These are phyloP conservation scores for Xylaria sp. DNA, from an alignment of 2,329 filamentous ascomycete genomes.

Conservation along the genomic window DNA sequence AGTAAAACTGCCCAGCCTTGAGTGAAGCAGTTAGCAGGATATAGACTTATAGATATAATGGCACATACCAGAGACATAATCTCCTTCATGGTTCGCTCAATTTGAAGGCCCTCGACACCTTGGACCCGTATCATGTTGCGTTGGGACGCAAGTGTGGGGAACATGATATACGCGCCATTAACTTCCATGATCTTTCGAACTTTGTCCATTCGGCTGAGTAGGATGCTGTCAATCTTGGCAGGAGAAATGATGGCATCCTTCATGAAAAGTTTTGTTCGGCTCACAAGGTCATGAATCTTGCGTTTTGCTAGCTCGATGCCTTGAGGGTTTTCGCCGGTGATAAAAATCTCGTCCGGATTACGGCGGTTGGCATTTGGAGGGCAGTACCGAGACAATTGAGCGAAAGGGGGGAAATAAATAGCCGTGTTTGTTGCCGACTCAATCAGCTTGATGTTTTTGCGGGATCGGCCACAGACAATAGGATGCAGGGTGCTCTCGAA, in stretches of 20 bases:
- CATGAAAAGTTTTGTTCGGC: conserved; percentile 82
- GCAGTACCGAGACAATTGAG: conserved; percentile 88
- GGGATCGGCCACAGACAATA: conserved; percentile 88
- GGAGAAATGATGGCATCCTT: conserved; percentile 92
- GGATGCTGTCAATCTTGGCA: conserved; percentile 93
- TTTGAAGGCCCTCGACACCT: conserved; percentile 90
- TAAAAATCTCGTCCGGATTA: conserved; percentile 90
- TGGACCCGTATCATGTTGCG: conserved; percentile 88
- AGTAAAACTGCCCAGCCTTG: conserved; percentile 96
- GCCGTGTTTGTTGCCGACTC: conserved; percentile 95
- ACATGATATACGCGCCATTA: conserved; percentile 94
- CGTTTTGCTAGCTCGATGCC: conserved; percentile 89
- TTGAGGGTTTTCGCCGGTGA: conserved; percentile 88
- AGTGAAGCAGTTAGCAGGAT: conserved; percentile 44
- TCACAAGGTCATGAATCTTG: conserved; percentile 86
- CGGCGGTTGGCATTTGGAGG: conserved; percentile 83
- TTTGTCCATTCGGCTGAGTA: conserved; percentile 92
- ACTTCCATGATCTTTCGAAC: conserved; percentile 97
- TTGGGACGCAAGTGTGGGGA: conserved; percentile 87
- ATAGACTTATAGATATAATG: background rate
- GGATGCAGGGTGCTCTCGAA: conserved; percentile 75
- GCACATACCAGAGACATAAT: conserved; percentile 87
- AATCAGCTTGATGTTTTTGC: conserved; percentile 98
- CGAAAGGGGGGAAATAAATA: conserved; percentile 97
- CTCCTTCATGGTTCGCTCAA: conserved; percentile 93